Evolutionary conservation across 306 rosid species (phyloP).

Genomic region (Fragaria ananassa): DNA sequence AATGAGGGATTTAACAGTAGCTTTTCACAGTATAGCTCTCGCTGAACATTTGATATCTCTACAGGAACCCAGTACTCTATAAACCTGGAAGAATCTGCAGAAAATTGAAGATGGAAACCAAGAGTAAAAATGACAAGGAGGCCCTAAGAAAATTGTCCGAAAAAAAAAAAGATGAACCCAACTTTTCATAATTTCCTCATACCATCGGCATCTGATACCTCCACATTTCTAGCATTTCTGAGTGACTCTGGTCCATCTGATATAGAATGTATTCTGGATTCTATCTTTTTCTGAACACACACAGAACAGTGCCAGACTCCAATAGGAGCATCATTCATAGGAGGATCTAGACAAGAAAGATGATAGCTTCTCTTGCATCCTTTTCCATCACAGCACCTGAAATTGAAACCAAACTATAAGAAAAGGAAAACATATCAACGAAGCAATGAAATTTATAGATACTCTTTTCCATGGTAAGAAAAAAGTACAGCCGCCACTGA

Average conservation of each 20-base stretch:
- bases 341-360: constrained; percentile 67
- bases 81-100: constrained; percentile 48
- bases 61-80: constrained; percentile 94
- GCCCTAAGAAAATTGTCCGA: neutral
- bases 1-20: constrained; percentile 56
- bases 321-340: constrained; percentile 46
- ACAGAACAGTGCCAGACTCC: constrained; percentile 66
- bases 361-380: constrained; percentile 60
- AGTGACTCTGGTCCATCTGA: constrained; percentile 64
- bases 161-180: constrained; percentile 3
- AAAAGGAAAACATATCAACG: constrained; percentile 1
- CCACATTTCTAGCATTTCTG: constrained; percentile 43
- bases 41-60: constrained; percentile 68
- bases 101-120: constrained; percentile 4
- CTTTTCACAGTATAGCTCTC: constrained; percentile 80
- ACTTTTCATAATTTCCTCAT: constrained; percentile 19
- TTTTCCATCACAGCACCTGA: constrained; percentile 68
- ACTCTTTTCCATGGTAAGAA: neutral
- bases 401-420: constrained; percentile 14
- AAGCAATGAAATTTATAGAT: constrained; percentile 14
- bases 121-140: neutral
- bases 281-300: constrained; percentile 58
- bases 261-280: constrained; percentile 54
- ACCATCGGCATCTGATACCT: constrained; percentile 43
- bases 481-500: neutral